Evolutionary conservation across 1,284 basidiomycete species (phyloP).

Genomic region (Wolfiporia cocos): DNA sequence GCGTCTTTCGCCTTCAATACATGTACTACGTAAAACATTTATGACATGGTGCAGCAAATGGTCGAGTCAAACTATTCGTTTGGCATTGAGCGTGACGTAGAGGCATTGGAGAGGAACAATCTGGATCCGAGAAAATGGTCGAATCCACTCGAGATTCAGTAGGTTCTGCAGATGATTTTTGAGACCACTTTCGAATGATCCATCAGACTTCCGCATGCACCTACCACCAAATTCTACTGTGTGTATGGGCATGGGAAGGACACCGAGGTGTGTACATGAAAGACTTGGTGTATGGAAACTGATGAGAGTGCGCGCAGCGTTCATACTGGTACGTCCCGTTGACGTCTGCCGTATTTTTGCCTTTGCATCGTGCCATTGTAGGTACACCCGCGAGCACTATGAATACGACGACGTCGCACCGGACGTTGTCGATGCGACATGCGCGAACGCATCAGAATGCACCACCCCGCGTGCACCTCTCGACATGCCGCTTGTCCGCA

Average conservation of each 20-base stretch:
- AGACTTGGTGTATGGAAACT: no score
- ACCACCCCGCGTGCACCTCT: conserved; percentile 40
- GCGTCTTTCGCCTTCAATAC: conserved; percentile 8
- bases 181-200: background rate
- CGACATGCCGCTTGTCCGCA: conserved; percentile 53
- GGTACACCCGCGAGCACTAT: conserved; percentile 70
- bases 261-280: conserved; percentile 69
- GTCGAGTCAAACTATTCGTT: conserved; percentile 87
- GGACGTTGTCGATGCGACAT: conserved; percentile 39
- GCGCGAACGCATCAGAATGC: conserved; percentile 34
- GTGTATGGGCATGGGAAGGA: conserved; percentile 96
- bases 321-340: conserved; percentile 59
- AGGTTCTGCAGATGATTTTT: conserved; percentile 12
- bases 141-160: conserved; percentile 92
- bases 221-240: conserved; percentile 91
- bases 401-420: conserved; percentile 57
- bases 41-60: conserved; percentile 65
- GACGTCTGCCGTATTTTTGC: background rate
- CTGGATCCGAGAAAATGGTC: conserved; percentile 81
- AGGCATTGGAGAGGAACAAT: conserved; percentile 59
- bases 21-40: background rate
- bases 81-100: conserved; percentile 81
- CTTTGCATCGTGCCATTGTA: conserved; percentile 16
- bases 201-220: conserved; percentile 78
- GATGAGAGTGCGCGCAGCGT: no score